phyloP scores from a whole-genome alignment of 164 flowering plant genomes.

The Chloranthus sessilifolius region DNA sequence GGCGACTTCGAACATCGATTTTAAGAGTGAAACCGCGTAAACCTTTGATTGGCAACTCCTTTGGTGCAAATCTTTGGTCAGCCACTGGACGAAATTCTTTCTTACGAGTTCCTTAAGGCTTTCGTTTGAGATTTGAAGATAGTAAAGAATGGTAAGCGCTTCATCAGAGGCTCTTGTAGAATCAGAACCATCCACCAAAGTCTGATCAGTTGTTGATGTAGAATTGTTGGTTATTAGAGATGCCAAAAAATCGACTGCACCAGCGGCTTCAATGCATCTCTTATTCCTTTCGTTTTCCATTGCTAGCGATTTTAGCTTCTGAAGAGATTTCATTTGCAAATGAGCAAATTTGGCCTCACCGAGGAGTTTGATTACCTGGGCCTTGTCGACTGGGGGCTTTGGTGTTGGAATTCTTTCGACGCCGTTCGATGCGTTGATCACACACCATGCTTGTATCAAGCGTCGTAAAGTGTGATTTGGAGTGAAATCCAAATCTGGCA shows the following conservation, averaged over 20 bases:
- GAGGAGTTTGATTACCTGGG: conserved; percentile 35
- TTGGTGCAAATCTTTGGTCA: conserved; percentile 28
- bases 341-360: conserved; percentile 28
- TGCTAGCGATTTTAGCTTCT: conserved; percentile 32
- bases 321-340: conserved; percentile 29
- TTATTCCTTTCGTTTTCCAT: conserved; percentile 33
- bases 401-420: conserved; percentile 71
- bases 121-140: conserved; percentile 34
- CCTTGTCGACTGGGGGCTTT: conserved; percentile 38
- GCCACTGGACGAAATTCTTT: conserved; percentile 27
- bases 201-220: neutral
- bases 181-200: conserved; percentile 11
- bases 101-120: conserved; percentile 25
- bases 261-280: conserved; percentile 37
- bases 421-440: conserved; percentile 39
- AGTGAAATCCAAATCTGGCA: conserved; percentile 35
- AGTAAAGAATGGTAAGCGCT: conserved; percentile 39
- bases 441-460: conserved; percentile 82
- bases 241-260: conserved; percentile 44
- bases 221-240: conserved; percentile 24
- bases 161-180: conserved; percentile 30
- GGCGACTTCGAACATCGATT: conserved; percentile 31
- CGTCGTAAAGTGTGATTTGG: conserved; percentile 83
- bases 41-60: conserved; percentile 45
- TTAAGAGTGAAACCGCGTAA: conserved; percentile 38